Evolutionary conservation across 345 rosid genomes (phyloP).

Genomic region (Psidium guajava): DNA sequence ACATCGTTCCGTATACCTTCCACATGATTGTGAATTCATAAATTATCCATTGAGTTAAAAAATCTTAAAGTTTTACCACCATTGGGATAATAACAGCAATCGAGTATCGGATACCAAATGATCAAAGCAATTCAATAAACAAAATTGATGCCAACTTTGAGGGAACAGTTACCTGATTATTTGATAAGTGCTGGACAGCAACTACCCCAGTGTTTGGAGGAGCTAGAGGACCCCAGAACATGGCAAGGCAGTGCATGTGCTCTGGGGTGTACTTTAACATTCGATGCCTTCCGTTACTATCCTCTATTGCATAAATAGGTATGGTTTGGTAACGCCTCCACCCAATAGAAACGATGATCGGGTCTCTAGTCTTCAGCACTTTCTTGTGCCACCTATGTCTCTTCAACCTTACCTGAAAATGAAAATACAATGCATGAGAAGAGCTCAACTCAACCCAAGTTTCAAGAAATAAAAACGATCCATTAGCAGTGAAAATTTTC

Average conservation of each 20-base stretch:
- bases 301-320: conserved; percentile 84
- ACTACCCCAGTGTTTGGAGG: conserved; percentile 87
- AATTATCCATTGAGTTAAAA: background rate
- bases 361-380: conserved; percentile 82
- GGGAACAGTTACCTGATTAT: conserved; percentile 49
- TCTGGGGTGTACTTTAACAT: conserved; percentile 96
- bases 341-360: conserved; percentile 81
- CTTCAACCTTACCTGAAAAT: conserved; percentile 65
- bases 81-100: background rate
- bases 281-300: conserved; percentile 74
- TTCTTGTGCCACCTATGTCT: conserved; percentile 90
- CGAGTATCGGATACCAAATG: background rate
- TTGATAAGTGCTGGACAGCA: conserved; percentile 73
- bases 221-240: conserved; percentile 96
- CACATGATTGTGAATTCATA: background rate
- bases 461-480: background rate
- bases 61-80: background rate
- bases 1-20: background rate
- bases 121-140: background rate
- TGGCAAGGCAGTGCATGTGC: conserved; percentile 94
- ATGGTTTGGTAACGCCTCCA: conserved; percentile 93
- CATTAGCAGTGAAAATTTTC: background rate
- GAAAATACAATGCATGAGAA: background rate
- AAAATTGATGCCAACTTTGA: background rate
- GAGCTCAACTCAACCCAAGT: background rate